Evolutionary conservation across 371 early-diverging fungal species (phyloP).

Genomic region (Mucor ambiguus): DNA sequence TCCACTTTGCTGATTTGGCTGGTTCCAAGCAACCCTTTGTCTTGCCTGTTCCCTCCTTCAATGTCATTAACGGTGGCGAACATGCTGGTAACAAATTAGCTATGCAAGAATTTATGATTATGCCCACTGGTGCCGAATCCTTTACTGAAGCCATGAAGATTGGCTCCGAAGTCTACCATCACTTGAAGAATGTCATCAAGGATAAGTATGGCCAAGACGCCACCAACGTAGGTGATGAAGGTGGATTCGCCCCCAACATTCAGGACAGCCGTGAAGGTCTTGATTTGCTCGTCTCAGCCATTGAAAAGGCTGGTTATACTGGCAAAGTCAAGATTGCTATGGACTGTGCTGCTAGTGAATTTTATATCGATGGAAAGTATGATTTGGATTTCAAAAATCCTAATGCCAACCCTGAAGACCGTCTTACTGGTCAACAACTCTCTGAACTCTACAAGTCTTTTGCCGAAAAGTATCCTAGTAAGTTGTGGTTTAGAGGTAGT

Average conservation of each 20-base stretch:
- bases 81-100: conserved; percentile 99
- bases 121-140: conserved; percentile 92
- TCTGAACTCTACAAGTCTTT: conserved; percentile 85
- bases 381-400: conserved; percentile 97
- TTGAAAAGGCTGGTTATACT: conserved; percentile 91
- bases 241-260: conserved; percentile 99
- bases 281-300: conserved; percentile 88
- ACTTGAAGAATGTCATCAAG: conserved; percentile 95
- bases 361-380: conserved; percentile 95
- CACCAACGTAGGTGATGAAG: conserved; percentile 99
- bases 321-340: conserved; percentile 97
- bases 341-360: conserved; percentile 99
- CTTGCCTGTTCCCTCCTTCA: conserved; percentile 98
- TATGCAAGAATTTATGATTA: conserved; percentile 99
- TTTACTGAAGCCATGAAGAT: conserved; percentile 98
- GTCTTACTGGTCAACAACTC: conserved; percentile 80
- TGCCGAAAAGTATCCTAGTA: conserved; percentile 87
- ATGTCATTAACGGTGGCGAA: conserved; percentile 99
- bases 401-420: conserved; percentile 77
- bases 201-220: conserved; percentile 97
- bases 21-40: conserved; percentile 81
- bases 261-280: conserved; percentile 97
- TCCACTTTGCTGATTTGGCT: conserved; percentile 89
- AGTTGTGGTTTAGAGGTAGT: conserved; percentile 3
- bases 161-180: conserved; percentile 96